Conservation (phyloP, 1,284 basidiomycete species). For the Ustanciosporium gigantosporum region DNA sequence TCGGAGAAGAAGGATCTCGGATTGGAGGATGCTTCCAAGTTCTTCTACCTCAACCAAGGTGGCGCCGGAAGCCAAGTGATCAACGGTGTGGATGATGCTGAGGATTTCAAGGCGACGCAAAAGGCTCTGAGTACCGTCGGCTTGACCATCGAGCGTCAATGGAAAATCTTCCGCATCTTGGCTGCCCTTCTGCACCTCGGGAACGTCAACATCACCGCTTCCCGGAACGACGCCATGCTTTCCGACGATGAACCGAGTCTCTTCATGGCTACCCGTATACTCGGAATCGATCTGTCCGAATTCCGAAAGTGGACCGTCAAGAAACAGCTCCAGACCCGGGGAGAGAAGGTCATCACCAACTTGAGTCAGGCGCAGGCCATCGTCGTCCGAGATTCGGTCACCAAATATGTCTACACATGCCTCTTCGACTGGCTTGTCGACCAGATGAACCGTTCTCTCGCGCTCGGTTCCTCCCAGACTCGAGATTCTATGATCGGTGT, state of each 20-base stretch:
- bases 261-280: constrained; percentile 78
- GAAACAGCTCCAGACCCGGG: constrained; percentile 91
- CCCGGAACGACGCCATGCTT: constrained; percentile 80
- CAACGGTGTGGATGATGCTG: constrained; percentile 87
- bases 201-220: constrained; percentile 85
- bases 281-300: constrained; percentile 87
- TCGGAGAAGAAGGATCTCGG: constrained; percentile 95
- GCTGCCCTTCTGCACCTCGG: constrained; percentile 93
- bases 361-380: constrained; percentile 86
- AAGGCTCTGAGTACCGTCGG: constrained; percentile 94
- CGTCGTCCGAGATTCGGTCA: constrained; percentile 94
- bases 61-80: constrained; percentile 83
- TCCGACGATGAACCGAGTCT: constrained; percentile 84
- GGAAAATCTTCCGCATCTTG: constrained; percentile 93
- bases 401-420: constrained; percentile 98
- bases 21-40: constrained; percentile 81
- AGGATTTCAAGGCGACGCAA: constrained; percentile 91
- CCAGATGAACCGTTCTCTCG: constrained; percentile 92
- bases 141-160: constrained; percentile 94
- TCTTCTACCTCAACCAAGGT: constrained; percentile 91
- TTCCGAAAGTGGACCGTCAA: constrained; percentile 99
- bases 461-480: constrained; percentile 80
- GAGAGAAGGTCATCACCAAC: constrained; percentile 90
- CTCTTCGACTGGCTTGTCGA: constrained; percentile 98
- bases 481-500: constrained; percentile 99